Conservation (phyloP, 2,329 filamentous ascomycete genomes). For the Colletotrichum godetiae region DNA sequence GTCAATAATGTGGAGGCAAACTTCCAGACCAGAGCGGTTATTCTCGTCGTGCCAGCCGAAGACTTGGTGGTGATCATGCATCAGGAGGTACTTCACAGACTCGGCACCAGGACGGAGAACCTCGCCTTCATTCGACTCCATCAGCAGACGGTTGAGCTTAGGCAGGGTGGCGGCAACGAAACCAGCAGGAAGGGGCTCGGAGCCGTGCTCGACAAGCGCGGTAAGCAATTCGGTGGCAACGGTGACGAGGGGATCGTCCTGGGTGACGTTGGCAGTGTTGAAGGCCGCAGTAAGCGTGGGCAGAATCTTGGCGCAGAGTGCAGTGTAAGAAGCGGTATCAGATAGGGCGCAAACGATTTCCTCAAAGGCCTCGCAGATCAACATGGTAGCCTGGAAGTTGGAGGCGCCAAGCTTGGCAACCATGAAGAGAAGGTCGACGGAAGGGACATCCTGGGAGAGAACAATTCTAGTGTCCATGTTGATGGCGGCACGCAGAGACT, state of each 20-base stretch:
- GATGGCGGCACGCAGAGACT: conserved; percentile 86
- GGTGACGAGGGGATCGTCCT: conserved; percentile 86
- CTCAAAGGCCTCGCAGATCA: conserved; percentile 92
- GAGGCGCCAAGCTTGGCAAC: conserved; percentile 88
- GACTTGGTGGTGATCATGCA: conserved; percentile 90
- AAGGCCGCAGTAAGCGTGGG: conserved; percentile 91
- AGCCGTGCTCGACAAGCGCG: conserved; percentile 83
- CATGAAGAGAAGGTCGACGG: conserved; percentile 86
- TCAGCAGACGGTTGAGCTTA: conserved; percentile 84
- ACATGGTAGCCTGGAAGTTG: conserved; percentile 90
- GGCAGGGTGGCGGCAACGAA: conserved; percentile 89
- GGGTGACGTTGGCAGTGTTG: conserved; percentile 85
- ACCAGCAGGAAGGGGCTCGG: conserved; percentile 85
- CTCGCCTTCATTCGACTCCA: conserved; percentile 87
- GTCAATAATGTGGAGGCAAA: conserved; percentile 91
- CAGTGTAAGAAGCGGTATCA: conserved; percentile 76
- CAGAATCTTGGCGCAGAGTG: conserved; percentile 85
- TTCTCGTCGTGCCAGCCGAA: conserved; percentile 86
- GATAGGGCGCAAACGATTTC: conserved; percentile 80
- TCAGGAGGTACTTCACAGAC: conserved; percentile 88
- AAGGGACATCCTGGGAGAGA: conserved; percentile 76
- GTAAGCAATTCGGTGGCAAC: conserved; percentile 83
- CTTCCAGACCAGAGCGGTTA: conserved; percentile 86
- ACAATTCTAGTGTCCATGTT: conserved; percentile 81
- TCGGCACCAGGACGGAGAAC: conserved; percentile 88